phyloP scores from a whole-genome alignment of 345 rosid species.

The Crucihimalaya himalaica region DNA sequence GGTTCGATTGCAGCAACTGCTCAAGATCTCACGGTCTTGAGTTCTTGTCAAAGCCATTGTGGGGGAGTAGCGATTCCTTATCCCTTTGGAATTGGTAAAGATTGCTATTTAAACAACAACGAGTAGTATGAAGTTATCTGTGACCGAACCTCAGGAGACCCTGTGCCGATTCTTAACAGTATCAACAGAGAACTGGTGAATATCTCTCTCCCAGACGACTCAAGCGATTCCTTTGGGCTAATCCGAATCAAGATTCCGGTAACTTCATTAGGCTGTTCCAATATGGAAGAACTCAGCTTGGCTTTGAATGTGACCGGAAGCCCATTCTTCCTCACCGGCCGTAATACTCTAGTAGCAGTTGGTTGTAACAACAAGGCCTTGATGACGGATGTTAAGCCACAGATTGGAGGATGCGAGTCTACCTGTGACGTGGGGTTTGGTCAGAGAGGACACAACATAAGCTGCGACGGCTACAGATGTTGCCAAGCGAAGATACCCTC shows the following conservation, averaged over 20 bases:
- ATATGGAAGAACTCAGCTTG: conserved; percentile 4
- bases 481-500: conserved; percentile 32
- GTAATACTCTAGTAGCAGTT: conserved; percentile 25
- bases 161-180: conserved; percentile 15
- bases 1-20: neutral
- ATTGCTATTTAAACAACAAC: conserved; percentile 30
- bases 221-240: neutral
- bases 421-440: conserved; percentile 10
- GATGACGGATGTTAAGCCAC: conserved; percentile 20
- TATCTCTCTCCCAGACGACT: conserved; percentile 33
- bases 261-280: conserved; percentile 31
- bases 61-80: conserved; percentile 47
- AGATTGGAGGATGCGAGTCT: conserved; percentile 36
- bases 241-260: conserved; percentile 28
- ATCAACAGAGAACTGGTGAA: conserved; percentile 15
- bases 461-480: conserved; percentile 38
- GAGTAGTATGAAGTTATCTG: conserved; percentile 29
- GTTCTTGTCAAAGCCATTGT: conserved; percentile 38
- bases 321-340: conserved; percentile 18
- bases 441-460: conserved; percentile 9
- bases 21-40: conserved; percentile 21
- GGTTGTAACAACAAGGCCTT: conserved; percentile 39
- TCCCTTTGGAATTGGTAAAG: conserved; percentile 45
- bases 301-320: conserved; percentile 21
- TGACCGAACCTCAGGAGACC: conserved; percentile 10